phyloP scores from a whole-genome alignment of 768 basidiomycete genomes.

The Gelatoporia subvermispora region DNA sequence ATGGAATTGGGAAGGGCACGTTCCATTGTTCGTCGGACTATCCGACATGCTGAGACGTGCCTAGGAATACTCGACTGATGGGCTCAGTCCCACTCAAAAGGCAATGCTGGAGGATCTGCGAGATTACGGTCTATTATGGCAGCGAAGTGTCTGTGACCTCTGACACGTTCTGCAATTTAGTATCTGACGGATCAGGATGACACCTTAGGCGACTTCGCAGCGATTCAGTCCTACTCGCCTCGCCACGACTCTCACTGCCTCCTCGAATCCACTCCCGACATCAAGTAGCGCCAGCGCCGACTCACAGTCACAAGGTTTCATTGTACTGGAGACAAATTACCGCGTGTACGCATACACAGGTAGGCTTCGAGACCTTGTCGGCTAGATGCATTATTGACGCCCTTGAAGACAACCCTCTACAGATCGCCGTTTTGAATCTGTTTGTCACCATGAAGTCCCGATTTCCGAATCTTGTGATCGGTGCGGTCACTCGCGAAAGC shows the following conservation, averaged over 20 bases:
- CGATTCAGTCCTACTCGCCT: conserved; percentile 93
- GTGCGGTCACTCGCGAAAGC: conserved; percentile 90
- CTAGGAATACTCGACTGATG: conserved; percentile 87
- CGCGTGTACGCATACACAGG: conserved; percentile 97
- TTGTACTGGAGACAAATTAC: conserved; percentile 97
- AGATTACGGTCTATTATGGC: conserved; percentile 93
- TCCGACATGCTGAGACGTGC: not conserved
- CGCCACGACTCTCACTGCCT: conserved; percentile 91
- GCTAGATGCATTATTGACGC: not conserved
- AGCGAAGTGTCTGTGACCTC: conserved; percentile 52
- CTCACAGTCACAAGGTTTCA: conserved; percentile 77
- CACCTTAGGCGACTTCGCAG: conserved; percentile 57
- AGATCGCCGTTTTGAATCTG: conserved; percentile 92
- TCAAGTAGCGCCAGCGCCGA: conserved; percentile 49
- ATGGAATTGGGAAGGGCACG: conserved; percentile 89
- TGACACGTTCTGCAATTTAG: not conserved
- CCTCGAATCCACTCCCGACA: conserved; percentile 73
- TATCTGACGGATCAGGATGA: not conserved
- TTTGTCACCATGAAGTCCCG: conserved; percentile 91
- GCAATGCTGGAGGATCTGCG: conserved; percentile 90
- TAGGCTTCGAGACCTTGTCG: conserved; percentile 25
- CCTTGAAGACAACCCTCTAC: conserved; percentile 80
- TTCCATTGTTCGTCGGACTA: not conserved
- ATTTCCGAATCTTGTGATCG: conserved; percentile 96
- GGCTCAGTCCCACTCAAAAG: conserved; percentile 70